Evolutionary conservation across 208 protist species (phyloP).

Genomic region (Acanthamoeba rhysodes): DNA sequence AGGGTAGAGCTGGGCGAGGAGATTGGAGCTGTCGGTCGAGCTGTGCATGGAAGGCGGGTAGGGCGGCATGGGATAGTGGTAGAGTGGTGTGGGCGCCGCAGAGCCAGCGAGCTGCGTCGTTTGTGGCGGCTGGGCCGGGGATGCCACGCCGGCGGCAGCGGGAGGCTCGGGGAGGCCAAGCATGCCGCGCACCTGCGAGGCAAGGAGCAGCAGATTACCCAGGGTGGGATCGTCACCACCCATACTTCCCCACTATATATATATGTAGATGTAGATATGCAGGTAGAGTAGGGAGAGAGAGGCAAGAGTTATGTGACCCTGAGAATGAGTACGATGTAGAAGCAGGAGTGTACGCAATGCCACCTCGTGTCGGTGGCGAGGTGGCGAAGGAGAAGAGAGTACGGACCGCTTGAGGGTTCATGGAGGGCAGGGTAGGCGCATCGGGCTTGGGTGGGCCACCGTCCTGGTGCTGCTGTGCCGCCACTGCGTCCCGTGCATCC

Average conservation of each 20-base stretch:
- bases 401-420: slow-evolving; percentile 15
- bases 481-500: neutral
- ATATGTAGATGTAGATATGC: neutral
- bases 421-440: neutral
- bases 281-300: neutral
- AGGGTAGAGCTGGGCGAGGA: slow-evolving; percentile 5
- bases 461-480: neutral
- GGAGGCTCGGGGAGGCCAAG: neutral
- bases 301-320: neutral
- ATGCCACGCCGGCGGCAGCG: neutral
- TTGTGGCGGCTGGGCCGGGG: neutral
- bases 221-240: neutral
- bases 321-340: neutral
- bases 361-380: neutral
- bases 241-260: neutral
- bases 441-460: neutral
- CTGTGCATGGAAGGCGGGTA: neutral
- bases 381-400: neutral
- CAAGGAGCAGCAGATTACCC: slow-evolving; percentile 33
- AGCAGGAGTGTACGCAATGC: neutral
- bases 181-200: slow-evolving; percentile 10
- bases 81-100: neutral
- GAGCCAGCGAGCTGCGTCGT: neutral
- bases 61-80: neutral
- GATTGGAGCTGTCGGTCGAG: neutral